Conservation (phyloP, 2,329 filamentous ascomycete genomes). For the Lasiodiplodia gonubiensis region DNA sequence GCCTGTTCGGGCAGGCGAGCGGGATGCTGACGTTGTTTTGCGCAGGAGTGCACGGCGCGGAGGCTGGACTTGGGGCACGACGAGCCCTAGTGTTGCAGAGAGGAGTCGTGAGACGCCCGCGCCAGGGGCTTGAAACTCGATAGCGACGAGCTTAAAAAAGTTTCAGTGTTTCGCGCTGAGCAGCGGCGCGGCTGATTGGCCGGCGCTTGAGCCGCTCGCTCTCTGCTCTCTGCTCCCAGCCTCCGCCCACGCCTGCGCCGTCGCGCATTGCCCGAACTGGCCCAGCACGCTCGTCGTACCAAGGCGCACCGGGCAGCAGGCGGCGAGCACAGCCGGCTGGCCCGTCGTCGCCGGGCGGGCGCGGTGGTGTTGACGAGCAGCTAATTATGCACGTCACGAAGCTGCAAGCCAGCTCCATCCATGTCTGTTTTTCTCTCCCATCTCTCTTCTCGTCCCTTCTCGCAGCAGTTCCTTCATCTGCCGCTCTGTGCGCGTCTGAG, state of each 20-base stretch:
- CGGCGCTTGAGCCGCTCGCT: conserved; percentile 27
- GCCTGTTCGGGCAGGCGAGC: conserved; percentile 19
- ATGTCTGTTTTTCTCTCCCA: conserved; percentile 29
- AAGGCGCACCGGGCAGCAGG: conserved; percentile 21
- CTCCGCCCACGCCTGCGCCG: conserved; percentile 15
- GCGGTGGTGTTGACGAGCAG: conserved; percentile 27
- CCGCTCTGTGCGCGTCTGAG: conserved; percentile 19
- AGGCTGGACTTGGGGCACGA: conserved; percentile 29
- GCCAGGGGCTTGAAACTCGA: conserved; percentile 27
- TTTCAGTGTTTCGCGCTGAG: conserved; percentile 24
- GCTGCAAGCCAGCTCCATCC: conserved; percentile 29
- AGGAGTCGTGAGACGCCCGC: conserved; percentile 23
- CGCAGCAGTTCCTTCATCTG: conserved; percentile 23
- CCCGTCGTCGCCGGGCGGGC: neutral
- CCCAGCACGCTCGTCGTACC: conserved; percentile 17
- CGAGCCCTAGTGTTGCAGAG: conserved; percentile 26
- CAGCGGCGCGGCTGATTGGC: conserved; percentile 21
- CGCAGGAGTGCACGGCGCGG: conserved; percentile 20
- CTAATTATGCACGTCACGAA: conserved; percentile 28
- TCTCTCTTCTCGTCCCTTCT: conserved; percentile 27
- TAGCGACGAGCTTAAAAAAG: conserved; percentile 27
- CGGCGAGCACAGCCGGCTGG: conserved; percentile 20
- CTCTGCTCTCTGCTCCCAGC: conserved; percentile 16
- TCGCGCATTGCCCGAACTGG: conserved; percentile 27
- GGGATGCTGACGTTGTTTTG: conserved; percentile 21